Conservation (phyloP, 768 basidiomycete species). For the Suillus occidentalis region DNA sequence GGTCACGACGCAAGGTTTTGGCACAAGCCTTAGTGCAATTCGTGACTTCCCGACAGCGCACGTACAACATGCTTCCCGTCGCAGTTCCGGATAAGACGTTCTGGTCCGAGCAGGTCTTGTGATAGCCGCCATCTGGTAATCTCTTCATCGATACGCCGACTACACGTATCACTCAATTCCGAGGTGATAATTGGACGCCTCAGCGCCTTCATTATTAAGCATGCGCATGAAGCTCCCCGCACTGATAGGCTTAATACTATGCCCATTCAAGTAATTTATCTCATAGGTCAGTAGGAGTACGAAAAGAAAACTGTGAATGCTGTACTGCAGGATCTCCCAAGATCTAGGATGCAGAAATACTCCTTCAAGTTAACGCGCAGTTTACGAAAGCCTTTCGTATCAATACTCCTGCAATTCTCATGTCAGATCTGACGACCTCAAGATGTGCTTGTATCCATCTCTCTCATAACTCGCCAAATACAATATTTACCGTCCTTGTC, state of each 20-base stretch:
- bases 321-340: not conserved
- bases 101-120: not conserved
- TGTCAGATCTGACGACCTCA: not conserved
- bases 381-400: not conserved
- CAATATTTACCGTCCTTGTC: not conserved
- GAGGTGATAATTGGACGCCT: not conserved
- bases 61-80: not conserved
- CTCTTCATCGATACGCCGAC: not conserved
- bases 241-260: not conserved
- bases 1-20: not conserved
- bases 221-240: not conserved
- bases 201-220: not conserved
- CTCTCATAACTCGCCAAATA: not conserved
- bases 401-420: not conserved
- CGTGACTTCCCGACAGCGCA: not conserved
- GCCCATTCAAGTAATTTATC: not conserved
- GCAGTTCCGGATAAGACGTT: too few relatives aligned
- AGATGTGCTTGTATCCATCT: not conserved
- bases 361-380: not conserved
- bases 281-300: not conserved
- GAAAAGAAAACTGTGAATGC: not conserved
- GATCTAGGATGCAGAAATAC: not conserved
- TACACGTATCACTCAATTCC: not conserved
- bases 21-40: slow-evolving; percentile 1
- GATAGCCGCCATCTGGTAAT: not conserved